A percentile compares a stretch with the other conserved stretches of the same genome.
These are phyloP conservation scores for Cryptosporidium ubiquitum DNA, from an alignment of 169 alveolate genomes.

Conservation along the genomic window DNA sequence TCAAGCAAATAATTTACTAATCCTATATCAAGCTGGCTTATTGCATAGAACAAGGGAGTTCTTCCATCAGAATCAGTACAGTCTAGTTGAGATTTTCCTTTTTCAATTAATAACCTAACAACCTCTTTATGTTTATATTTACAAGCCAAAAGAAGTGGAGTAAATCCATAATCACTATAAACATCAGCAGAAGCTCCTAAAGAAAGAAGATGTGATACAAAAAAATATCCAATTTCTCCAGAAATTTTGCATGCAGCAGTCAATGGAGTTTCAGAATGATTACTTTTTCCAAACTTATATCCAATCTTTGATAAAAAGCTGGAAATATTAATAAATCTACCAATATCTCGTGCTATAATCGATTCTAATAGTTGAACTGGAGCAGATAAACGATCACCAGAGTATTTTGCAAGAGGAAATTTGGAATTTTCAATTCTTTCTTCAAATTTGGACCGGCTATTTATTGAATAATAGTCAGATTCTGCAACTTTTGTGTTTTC, in stretches of 20 bases:
- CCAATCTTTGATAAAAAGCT: slow-evolving; percentile 49
- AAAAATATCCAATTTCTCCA: slow-evolving; percentile 65
- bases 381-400: slow-evolving; percentile 59
- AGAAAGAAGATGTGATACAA: slow-evolving; percentile 62
- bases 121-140: slow-evolving; percentile 60
- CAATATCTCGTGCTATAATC: slow-evolving; percentile 42
- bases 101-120: slow-evolving; percentile 32
- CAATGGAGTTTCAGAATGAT: slow-evolving; percentile 59
- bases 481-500: neutral
- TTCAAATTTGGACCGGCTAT: slow-evolving; percentile 2
- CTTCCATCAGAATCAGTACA: slow-evolving; percentile 65
- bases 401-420: slow-evolving; percentile 6
- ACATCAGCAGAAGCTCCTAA: slow-evolving; percentile 56
- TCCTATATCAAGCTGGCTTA: slow-evolving; percentile 43
- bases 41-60: slow-evolving; percentile 67
- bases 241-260: slow-evolving; percentile 69
- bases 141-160: slow-evolving; percentile 56
- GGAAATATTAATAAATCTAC: slow-evolving; percentile 45
- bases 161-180: slow-evolving; percentile 48
- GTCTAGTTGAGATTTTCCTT: slow-evolving; percentile 35
- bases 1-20: slow-evolving; percentile 30
- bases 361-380: slow-evolving; percentile 63
- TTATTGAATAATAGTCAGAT: slow-evolving; percentile 3
- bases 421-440: neutral
- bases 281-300: slow-evolving; percentile 52